These are phyloP conservation scores for Corymbia maculata DNA, from an alignment of 345 rosid species.

Conservation along the genomic window DNA sequence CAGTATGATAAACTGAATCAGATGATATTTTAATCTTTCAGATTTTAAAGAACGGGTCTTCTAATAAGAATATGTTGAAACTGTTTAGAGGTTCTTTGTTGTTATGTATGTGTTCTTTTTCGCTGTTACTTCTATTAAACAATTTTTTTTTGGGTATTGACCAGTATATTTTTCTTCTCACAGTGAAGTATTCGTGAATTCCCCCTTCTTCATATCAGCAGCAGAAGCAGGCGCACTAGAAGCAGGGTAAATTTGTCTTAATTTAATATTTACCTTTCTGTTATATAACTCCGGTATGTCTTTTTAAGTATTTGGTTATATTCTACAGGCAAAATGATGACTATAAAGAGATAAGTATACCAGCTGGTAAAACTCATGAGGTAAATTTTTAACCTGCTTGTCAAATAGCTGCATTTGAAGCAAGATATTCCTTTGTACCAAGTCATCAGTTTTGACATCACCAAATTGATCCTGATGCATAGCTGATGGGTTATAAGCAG, in stretches of 20 bases:
- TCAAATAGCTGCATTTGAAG: neutral
- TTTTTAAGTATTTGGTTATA: neutral
- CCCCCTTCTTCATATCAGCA: conserved; percentile 94
- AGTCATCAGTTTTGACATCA: neutral
- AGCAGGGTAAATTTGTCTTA: conserved; percentile 26
- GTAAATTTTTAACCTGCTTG: conserved; percentile 18
- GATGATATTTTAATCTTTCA: neutral
- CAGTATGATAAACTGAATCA: neutral
- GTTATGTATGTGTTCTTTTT: neutral
- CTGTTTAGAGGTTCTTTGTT: neutral
- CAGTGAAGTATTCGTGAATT: conserved; percentile 84
- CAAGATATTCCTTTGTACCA: neutral
- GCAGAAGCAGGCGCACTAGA: conserved; percentile 63
- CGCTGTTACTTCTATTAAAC: neutral
- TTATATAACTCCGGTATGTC: neutral
- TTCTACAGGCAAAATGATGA: conserved; percentile 67
- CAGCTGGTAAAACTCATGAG: conserved; percentile 80
- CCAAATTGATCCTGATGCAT: neutral
- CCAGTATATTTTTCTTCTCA: neutral
- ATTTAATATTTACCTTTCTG: neutral
- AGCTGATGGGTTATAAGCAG: neutral
- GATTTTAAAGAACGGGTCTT: neutral
- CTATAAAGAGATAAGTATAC: conserved; percentile 68
- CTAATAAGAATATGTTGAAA: neutral
- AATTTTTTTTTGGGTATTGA: neutral